These are phyloP conservation scores for Leccinum boreale DNA, from an alignment of 768 basidiomycete species.

Conservation along the genomic window DNA sequence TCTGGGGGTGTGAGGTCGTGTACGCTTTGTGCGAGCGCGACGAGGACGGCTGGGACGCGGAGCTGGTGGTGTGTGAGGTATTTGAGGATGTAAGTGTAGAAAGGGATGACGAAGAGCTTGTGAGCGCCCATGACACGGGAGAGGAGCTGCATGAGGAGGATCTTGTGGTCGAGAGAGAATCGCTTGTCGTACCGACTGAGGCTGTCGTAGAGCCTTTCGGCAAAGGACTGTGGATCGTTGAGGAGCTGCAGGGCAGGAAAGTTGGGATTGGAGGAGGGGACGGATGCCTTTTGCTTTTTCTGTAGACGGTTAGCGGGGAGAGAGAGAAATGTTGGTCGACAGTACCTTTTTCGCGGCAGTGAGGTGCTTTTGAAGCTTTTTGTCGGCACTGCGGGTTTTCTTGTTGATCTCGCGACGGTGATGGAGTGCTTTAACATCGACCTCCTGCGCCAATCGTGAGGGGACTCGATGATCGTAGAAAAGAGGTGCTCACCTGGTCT, in stretches of 20 bases:
- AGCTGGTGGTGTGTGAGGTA: constrained; percentile 93
- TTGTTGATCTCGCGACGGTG: constrained; percentile 93
- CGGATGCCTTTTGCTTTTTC: constrained; percentile 34
- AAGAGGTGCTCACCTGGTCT: constrained; percentile 31
- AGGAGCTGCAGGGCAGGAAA: constrained; percentile 92
- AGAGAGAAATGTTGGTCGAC: background rate
- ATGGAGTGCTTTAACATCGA: constrained; percentile 70
- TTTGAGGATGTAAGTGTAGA: constrained; percentile 95
- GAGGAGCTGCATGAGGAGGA: constrained; percentile 94
- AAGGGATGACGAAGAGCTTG: constrained; percentile 88
- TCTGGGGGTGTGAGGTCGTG: constrained; percentile 96
- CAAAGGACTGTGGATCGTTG: constrained; percentile 93
- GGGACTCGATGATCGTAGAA: background rate
- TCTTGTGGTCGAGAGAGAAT: constrained; percentile 96
- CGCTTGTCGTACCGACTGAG: constrained; percentile 86
- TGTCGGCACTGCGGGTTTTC: constrained; percentile 81
- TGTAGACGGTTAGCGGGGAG: constrained; percentile 23
- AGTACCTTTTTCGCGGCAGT: constrained; percentile 73
- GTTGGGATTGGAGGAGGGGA: constrained; percentile 46
- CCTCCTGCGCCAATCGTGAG: constrained; percentile 37
- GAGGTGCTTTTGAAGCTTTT: constrained; percentile 70
- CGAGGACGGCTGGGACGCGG: constrained; percentile 89
- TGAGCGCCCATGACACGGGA: constrained; percentile 91
- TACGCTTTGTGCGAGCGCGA: constrained; percentile 88
- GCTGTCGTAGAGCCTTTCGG: constrained; percentile 87